phyloP scores from a whole-genome alignment of 257 asterid species.

The Gentiana macrophylla region DNA sequence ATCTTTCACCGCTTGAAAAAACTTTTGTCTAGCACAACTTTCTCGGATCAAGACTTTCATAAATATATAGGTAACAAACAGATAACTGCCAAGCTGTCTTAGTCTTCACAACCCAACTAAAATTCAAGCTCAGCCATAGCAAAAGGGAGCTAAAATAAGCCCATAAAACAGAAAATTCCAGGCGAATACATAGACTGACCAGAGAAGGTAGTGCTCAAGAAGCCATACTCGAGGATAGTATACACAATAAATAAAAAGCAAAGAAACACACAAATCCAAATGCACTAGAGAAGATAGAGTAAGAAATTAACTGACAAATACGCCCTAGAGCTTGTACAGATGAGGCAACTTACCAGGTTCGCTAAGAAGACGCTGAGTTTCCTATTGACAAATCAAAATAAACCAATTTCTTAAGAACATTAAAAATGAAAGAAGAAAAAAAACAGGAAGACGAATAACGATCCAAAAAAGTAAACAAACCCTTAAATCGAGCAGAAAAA shows the following conservation, averaged over 20 bases:
- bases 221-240: not conserved
- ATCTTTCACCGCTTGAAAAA: not conserved
- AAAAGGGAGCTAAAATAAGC: too few species aligned
- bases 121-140: not conserved
- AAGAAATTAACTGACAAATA: not conserved
- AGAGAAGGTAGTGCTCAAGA: not conserved
- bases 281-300: not conserved
- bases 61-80: too few species aligned
- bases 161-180: too few species aligned
- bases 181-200: not conserved
- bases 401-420: constrained; percentile 8
- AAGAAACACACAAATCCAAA: not conserved
- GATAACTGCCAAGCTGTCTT: too few species aligned
- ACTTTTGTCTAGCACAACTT: too few species aligned
- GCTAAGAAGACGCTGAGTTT: constrained; percentile 23
- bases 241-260: not conserved
- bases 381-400: constrained; percentile 12
- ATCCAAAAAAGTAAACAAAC: constrained; percentile 3
- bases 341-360: constrained; percentile 14
- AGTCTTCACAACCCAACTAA: constrained; percentile 1
- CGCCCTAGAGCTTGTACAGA: not conserved
- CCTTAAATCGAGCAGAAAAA: constrained; percentile 9
- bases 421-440: not conserved
- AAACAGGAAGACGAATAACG: not conserved
- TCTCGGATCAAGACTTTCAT: too few species aligned